Conservation (phyloP, 1,284 basidiomycete species). For the Ustilago sp. region DNA sequence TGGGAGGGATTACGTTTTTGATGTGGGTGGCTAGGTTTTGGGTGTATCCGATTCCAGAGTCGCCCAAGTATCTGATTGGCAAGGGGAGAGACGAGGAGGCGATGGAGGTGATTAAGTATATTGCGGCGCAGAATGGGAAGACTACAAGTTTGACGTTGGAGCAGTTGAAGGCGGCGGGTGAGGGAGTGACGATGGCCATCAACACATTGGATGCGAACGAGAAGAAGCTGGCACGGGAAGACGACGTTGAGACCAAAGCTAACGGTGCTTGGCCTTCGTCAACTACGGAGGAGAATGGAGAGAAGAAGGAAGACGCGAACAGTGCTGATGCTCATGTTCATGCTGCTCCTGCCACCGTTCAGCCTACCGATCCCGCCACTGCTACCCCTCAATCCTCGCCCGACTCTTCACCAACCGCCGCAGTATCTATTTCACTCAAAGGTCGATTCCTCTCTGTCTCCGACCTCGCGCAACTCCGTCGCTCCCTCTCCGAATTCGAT, state of each 20-base stretch:
- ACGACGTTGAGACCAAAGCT: slow-evolving; percentile 33
- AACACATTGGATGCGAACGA: slow-evolving; percentile 71
- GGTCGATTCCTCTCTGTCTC: slow-evolving; percentile 32
- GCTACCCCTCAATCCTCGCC: background rate
- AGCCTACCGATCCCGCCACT: background rate
- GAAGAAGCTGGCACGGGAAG: slow-evolving; percentile 56
- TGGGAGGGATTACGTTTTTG: slow-evolving; percentile 57
- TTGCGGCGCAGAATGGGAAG: slow-evolving; percentile 78
- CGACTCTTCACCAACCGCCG: background rate
- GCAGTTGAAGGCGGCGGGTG: slow-evolving; percentile 53
- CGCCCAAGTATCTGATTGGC: slow-evolving; percentile 78
- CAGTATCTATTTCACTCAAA: slow-evolving; percentile 6
- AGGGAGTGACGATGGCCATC: slow-evolving; percentile 50
- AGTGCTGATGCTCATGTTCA: slow-evolving; percentile 5
- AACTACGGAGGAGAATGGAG: slow-evolving; percentile 72
- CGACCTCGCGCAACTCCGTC: slow-evolving; percentile 28
- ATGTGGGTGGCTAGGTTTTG: slow-evolving; percentile 68
- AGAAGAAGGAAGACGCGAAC: slow-evolving; percentile 61
- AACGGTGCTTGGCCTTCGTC: slow-evolving; percentile 31
- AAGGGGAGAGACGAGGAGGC: slow-evolving; percentile 79
- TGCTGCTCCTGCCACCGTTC: background rate
- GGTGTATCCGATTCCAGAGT: slow-evolving; percentile 74
- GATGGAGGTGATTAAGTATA: slow-evolving; percentile 77
- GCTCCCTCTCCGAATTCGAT: slow-evolving; percentile 45
- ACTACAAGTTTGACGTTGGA: slow-evolving; percentile 52